Evolutionary conservation across 176 grass and related monocot species (phyloP).

Genomic region (Tuctoria greenei): DNA sequence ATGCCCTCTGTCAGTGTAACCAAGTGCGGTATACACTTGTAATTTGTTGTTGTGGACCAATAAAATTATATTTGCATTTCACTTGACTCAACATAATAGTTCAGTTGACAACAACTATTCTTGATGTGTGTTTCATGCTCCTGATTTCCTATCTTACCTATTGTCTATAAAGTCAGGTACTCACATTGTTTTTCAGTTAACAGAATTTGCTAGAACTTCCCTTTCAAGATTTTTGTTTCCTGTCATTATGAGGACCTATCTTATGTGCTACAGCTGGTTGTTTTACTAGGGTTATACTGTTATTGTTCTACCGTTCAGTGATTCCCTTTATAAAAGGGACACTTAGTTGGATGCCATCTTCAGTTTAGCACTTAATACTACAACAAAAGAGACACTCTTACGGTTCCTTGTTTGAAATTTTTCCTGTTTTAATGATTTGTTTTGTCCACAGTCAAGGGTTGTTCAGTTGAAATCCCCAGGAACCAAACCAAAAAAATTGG

Average conservation of each 20-base stretch:
- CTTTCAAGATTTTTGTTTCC: background rate
- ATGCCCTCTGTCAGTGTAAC: background rate
- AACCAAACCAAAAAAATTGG: background rate
- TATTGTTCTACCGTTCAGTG: background rate
- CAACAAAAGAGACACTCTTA: background rate
- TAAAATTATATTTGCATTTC: conserved; percentile 9
- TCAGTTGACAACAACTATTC: conserved; percentile 19
- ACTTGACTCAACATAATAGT: conserved; percentile 15
- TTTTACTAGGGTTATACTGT: background rate
- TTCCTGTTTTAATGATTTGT: background rate
- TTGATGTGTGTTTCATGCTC: background rate
- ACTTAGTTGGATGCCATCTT: conserved; percentile 3
- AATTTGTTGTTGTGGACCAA: background rate
- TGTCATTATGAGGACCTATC: background rate
- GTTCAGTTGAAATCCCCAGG: background rate
- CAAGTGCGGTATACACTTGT: background rate
- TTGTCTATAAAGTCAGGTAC: background rate
- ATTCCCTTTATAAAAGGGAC: background rate
- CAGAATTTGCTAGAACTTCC: background rate
- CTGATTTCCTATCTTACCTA: conserved; percentile 13
- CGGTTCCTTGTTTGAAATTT: conserved; percentile 3
- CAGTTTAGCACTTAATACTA: background rate
- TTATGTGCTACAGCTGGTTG: background rate
- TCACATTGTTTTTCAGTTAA: conserved; percentile 10
- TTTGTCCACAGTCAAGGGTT: background rate